These are phyloP conservation scores for Maudiozyma serrabonitensis DNA, from an alignment of 805 yeast genomes.

Conservation along the genomic window DNA sequence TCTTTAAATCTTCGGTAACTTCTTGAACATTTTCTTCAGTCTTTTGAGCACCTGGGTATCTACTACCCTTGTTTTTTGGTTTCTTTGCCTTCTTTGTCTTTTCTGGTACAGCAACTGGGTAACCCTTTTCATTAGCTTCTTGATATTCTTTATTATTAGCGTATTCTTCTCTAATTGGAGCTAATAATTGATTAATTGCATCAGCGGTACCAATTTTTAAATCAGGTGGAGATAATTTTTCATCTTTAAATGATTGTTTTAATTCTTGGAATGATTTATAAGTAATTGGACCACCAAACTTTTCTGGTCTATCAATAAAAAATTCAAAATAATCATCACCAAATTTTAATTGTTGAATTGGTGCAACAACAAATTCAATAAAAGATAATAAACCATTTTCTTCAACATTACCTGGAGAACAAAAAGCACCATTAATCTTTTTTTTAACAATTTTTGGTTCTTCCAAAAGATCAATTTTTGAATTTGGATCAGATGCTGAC, in stretches of 20 bases:
- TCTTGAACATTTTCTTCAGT: conserved; percentile 18
- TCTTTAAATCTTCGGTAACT: conserved; percentile 21
- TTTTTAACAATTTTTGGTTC: conserved; percentile 80
- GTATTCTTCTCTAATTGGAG: conserved; percentile 71
- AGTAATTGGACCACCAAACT: conserved; percentile 88
- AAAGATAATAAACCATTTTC: conserved; percentile 88
- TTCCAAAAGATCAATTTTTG: conserved; percentile 88
- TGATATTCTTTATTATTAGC: conserved; percentile 57
- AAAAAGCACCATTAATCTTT: conserved; percentile 86
- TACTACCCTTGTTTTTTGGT: conserved; percentile 81
- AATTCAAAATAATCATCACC: conserved; percentile 54
- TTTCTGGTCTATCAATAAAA: conserved; percentile 82
- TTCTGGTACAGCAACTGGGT: conserved; percentile 61
- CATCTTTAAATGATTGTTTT: conserved; percentile 60
- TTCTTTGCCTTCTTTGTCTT: conserved; percentile 60
- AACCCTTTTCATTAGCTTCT: conserved; percentile 68
- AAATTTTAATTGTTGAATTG: conserved; percentile 68
- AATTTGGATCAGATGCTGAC: conserved; percentile 98
- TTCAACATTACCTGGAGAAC: conserved; percentile 89
- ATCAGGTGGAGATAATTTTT: conserved; percentile 83
- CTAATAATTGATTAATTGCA: conserved; percentile 68
- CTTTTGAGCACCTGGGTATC: conserved; percentile 63
- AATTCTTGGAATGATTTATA: conserved; percentile 59
- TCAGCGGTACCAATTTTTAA: conserved; percentile 87
- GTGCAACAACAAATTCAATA: conserved; percentile 73